Evolutionary conservation across 441 rosid species (phyloP), one percentile per base, ranked within the genome.

Genomic region (Gossypium davidsonii): DNA sequence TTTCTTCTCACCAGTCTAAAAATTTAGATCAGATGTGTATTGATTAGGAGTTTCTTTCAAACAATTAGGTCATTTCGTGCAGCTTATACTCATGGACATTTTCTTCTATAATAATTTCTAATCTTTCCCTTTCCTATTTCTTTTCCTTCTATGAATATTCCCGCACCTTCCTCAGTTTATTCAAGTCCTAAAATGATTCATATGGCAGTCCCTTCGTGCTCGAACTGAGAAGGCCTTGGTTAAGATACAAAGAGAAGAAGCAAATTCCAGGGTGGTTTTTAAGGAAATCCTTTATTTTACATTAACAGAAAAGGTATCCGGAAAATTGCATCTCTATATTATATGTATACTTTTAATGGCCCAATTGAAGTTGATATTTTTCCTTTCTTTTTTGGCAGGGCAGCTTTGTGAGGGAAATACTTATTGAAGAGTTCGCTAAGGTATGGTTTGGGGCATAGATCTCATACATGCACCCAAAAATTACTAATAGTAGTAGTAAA

Each of bases 401-500:
- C 70, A 78, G 90, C 46, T 89, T 90, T 78, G 89, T 92, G 76
- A 90, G 97, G 86, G 97, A 94, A 79, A 89, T 94, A 75, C 83
- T 94, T 77, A 85, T 94, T 85, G 86, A 81, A 79, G 98, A 94
- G 81, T 80, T 92, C 55, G 89, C 97, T 9, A 94, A 94, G 97
- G 98, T 92, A 77, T 61, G 79, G 3, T 65, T 77, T 82, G 53
- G 49, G n/a, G 44, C 59, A 21, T 64, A 9, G 37, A n/a, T 55
- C 39, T 34, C 51, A 25, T 66, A 28, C 75, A 55, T 63, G 25
- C 67, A 17, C 44, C 69, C 61, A 62, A 53, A 55, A 14, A 26
- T 48, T 74, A 7, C 20, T 25, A 2, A 25, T 55, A 44, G 28
- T 15, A n/a, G 23, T 34, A 62, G 34, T 17, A 34, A 44, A 18